phyloP scores from a whole-genome alignment of 164 flowering plant genomes.

The Chimonanthus salicifolius region DNA sequence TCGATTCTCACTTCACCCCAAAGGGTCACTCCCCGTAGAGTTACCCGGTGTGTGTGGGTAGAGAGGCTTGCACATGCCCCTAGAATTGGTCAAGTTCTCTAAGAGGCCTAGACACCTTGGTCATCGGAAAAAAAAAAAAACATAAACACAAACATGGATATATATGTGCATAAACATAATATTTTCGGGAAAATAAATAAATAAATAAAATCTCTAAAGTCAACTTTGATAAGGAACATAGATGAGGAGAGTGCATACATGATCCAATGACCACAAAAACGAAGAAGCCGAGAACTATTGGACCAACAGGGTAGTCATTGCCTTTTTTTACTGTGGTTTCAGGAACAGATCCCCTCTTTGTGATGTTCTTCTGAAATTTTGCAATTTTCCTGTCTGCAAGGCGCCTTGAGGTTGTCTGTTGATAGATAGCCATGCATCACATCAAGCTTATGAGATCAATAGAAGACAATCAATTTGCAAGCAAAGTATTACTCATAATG shows the following conservation, averaged over 20 bases:
- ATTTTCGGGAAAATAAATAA: not conserved
- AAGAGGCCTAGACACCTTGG: no score
- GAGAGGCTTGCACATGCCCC: no score
- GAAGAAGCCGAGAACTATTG: slow-evolving; percentile 36
- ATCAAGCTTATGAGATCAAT: not conserved
- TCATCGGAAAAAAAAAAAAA: no score
- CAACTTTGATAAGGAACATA: not conserved
- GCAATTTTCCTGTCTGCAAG: slow-evolving; percentile 36
- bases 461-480: not conserved
- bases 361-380: slow-evolving; percentile 38
- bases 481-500: no score
- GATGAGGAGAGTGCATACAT: slow-evolving; percentile 17
- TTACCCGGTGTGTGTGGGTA: no score
- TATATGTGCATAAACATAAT: not conserved
- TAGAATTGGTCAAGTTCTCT: no score
- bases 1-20: no score
- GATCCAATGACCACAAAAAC: slow-evolving; percentile 46
- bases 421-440: not conserved
- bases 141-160: not conserved
- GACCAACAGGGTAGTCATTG: slow-evolving; percentile 34
- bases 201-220: not conserved
- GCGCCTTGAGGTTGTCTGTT: slow-evolving; percentile 30
- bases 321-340: slow-evolving; percentile 37
- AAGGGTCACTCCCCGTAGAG: no score
- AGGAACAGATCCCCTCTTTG: slow-evolving; percentile 35